phyloP scores from a whole-genome alignment of 2,329 filamentous ascomycete genomes.

The Pseudopithomyces chartarum region DNA sequence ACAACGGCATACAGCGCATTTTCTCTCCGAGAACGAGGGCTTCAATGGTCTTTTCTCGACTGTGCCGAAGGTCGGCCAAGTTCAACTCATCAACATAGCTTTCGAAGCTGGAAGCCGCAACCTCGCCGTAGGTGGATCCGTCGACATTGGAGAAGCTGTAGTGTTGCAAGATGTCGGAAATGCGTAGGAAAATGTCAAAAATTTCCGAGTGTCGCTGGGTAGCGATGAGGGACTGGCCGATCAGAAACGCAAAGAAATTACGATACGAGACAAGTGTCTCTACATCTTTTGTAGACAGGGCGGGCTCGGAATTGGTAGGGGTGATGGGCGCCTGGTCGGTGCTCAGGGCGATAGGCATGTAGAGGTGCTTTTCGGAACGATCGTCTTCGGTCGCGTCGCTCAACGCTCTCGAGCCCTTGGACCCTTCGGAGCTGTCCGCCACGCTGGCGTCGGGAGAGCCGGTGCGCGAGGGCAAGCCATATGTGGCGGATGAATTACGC shows the following conservation, averaged over 20 bases:
- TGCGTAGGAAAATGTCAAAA: slow-evolving; percentile 65
- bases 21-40: slow-evolving; percentile 86
- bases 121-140: slow-evolving; percentile 67
- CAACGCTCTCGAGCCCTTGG: slow-evolving; percentile 54
- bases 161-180: slow-evolving; percentile 61
- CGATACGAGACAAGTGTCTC: slow-evolving; percentile 64
- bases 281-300: slow-evolving; percentile 54
- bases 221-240: slow-evolving; percentile 65
- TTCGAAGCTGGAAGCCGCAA: slow-evolving; percentile 67
- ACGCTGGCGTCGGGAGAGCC: slow-evolving; percentile 39
- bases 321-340: slow-evolving; percentile 51
- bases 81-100: slow-evolving; percentile 77
- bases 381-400: slow-evolving; percentile 56
- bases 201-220: slow-evolving; percentile 60
- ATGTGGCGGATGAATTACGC: slow-evolving; percentile 25
- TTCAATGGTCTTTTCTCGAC: slow-evolving; percentile 87
- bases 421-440: slow-evolving; percentile 49
- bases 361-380: slow-evolving; percentile 59
- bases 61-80: slow-evolving; percentile 79
- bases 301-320: slow-evolving; percentile 28
- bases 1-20: slow-evolving; percentile 80
- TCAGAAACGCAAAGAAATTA: slow-evolving; percentile 67
- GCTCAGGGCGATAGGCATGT: slow-evolving; percentile 62
- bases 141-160: slow-evolving; percentile 67
- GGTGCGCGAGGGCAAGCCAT: slow-evolving; percentile 36